Percentiles rank a stretch among this genome's conserved stretches.
Conservation (phyloP, 192 early-diverging fungal genomes). For the Backusella tarrabulga region DNA sequence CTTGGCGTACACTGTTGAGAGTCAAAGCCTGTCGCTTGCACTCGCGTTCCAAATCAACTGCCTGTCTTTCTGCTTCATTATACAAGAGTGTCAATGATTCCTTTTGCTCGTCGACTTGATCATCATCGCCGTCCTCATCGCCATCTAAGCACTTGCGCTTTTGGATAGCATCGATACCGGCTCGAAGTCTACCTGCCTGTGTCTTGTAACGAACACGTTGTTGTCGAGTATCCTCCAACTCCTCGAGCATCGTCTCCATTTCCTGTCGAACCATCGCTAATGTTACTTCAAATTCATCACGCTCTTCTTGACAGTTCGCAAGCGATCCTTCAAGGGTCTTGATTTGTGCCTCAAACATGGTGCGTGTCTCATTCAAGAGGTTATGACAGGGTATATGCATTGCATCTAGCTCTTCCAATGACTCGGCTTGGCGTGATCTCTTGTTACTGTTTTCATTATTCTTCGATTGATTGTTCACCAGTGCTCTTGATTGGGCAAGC, state of each 20-base stretch:
- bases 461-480: background rate
- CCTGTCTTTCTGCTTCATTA: conserved; percentile 10
- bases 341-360: background rate
- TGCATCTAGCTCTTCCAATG: background rate
- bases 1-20: background rate
- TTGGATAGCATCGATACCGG: conserved; percentile 15
- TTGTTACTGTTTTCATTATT: background rate
- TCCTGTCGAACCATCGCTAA: conserved; percentile 9
- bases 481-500: background rate
- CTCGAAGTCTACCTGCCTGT: conserved; percentile 8
- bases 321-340: background rate
- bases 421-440: background rate
- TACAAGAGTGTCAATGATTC: background rate
- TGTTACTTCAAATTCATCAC: conserved; percentile 2
- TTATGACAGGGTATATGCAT: background rate
- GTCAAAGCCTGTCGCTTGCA: conserved; percentile 1
- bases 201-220: conserved; percentile 4
- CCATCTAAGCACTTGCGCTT: background rate
- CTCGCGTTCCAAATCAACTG: conserved; percentile 6
- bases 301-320: conserved; percentile 4
- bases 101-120: background rate
- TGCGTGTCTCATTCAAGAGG: background rate
- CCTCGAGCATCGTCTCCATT: conserved; percentile 15
- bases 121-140: background rate
- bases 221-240: conserved; percentile 5